A percentile compares a stretch with the other conserved stretches of the same genome.
phyloP scores from a whole-genome alignment of 2,329 filamentous ascomycete species.

The Diaporthe longicolla region DNA sequence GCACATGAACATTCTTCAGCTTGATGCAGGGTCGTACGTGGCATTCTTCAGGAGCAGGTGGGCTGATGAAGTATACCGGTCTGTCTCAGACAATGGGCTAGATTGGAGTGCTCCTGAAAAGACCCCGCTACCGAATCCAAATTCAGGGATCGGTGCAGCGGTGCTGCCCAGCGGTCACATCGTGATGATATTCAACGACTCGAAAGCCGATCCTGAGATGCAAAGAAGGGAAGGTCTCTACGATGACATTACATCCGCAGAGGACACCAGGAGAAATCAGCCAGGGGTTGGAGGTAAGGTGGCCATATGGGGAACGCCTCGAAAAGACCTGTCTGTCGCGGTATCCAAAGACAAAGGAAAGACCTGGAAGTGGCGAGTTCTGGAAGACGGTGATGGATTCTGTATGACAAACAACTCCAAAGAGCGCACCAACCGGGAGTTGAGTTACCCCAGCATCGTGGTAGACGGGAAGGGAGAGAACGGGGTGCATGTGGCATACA shows the following conservation, averaged over 20 bases:
- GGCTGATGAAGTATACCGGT: slow-evolving; percentile 60
- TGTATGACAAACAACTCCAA: slow-evolving; percentile 61
- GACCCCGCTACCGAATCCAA: slow-evolving; percentile 58
- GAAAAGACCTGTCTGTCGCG: slow-evolving; percentile 53
- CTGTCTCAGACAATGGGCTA: slow-evolving; percentile 56
- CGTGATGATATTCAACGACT: slow-evolving; percentile 58
- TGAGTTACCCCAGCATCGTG: slow-evolving; percentile 60
- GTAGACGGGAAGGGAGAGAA: slow-evolving; percentile 44
- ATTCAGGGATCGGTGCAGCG: slow-evolving; percentile 58
- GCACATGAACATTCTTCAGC: slow-evolving; percentile 59
- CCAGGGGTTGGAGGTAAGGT: slow-evolving; percentile 51
- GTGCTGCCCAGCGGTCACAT: slow-evolving; percentile 54
- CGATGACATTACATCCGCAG: slow-evolving; percentile 59
- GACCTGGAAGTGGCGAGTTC: slow-evolving; percentile 55
- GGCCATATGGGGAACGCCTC: slow-evolving; percentile 60
- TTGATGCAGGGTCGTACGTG: slow-evolving; percentile 49
- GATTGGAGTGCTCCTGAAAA: slow-evolving; percentile 54
- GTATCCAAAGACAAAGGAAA: slow-evolving; percentile 54
- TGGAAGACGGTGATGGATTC: slow-evolving; percentile 61
- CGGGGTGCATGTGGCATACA: slow-evolving; percentile 56
- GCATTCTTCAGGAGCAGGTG: slow-evolving; percentile 60
- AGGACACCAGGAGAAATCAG: slow-evolving; percentile 57
- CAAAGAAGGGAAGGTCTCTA: slow-evolving; percentile 57
- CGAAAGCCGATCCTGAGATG: slow-evolving; percentile 50
- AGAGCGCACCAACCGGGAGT: slow-evolving; percentile 57